Conservation (phyloP, 805 yeast species). For the Metschnikowia drakensbergensis region DNA sequence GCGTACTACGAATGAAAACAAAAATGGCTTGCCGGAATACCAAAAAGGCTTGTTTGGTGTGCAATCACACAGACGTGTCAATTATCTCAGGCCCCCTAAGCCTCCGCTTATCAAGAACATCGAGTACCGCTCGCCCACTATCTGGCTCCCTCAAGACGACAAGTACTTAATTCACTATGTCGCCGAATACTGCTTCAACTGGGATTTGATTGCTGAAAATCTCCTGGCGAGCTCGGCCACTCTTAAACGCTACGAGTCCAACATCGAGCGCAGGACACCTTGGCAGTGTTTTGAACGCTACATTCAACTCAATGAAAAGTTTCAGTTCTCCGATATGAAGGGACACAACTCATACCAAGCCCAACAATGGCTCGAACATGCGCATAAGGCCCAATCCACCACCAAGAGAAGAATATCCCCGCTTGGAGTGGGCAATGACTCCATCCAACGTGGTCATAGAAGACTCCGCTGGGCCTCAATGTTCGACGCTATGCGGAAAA, state of each 20-base stretch:
- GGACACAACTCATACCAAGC: constrained; percentile 83
- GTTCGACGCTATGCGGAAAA: constrained; percentile 91
- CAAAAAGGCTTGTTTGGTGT: constrained; percentile 60
- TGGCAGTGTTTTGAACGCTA: constrained; percentile 99
- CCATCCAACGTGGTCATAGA: constrained; percentile 89
- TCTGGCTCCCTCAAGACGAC: constrained; percentile 96
- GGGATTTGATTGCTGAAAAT: constrained; percentile 87
- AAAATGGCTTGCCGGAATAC: constrained; percentile 34
- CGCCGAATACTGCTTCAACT: constrained; percentile 83
- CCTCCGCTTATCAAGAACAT: constrained; percentile 84
- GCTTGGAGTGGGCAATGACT: constrained; percentile 87
- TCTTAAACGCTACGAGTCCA: constrained; percentile 63
- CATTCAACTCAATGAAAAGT: constrained; percentile 85
- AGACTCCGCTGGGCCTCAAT: constrained; percentile 93
- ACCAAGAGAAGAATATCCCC: constrained; percentile 89
- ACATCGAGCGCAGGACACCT: constrained; percentile 92
- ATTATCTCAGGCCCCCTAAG: constrained; percentile 76
- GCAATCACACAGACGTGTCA: constrained; percentile 50
- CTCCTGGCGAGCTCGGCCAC: constrained; percentile 62
- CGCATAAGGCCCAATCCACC: constrained; percentile 81
- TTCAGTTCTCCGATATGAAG: constrained; percentile 80
- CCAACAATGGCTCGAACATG: constrained; percentile 88
- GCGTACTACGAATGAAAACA: not conserved
- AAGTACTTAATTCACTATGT: constrained; percentile 72
- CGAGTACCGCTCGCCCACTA: constrained; percentile 83